Conservation (phyloP, 2,329 filamentous ascomycete species). For the Beauveria pseudobassiana region DNA sequence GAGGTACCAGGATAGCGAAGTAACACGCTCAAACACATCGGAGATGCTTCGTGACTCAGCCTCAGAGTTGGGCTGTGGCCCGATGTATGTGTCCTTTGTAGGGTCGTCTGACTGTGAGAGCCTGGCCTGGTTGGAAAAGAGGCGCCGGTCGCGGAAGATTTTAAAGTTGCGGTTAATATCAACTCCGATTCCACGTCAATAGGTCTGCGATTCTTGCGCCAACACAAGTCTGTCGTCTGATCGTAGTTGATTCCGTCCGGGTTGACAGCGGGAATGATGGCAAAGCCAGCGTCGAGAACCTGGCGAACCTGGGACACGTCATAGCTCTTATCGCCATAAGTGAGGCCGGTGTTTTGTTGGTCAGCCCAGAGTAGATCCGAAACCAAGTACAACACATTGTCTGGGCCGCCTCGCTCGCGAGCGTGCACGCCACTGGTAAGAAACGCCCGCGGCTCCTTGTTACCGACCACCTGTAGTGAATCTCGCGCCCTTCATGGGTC, state of each 20-base stretch:
- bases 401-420: constrained; percentile 48
- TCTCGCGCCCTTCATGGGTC: constrained; percentile 34
- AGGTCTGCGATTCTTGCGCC: constrained; percentile 50
- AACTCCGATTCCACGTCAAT: constrained; percentile 32
- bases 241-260: constrained; percentile 46
- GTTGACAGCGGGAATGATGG: constrained; percentile 44
- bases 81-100: constrained; percentile 40
- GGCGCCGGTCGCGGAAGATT: constrained; percentile 46
- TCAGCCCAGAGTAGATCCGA: constrained; percentile 48
- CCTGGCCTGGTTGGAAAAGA: constrained; percentile 26
- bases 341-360: constrained; percentile 39
- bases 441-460: constrained; percentile 39
- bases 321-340: constrained; percentile 44
- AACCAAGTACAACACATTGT: constrained; percentile 50
- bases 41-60: constrained; percentile 48
- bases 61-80: constrained; percentile 44
- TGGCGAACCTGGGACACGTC: constrained; percentile 42
- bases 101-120: constrained; percentile 26
- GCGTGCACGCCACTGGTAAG: constrained; percentile 48
- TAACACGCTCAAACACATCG: constrained; percentile 42
- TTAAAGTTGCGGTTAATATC: constrained; percentile 52
- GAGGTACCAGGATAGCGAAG: constrained; percentile 47
- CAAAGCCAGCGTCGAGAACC: constrained; percentile 44
- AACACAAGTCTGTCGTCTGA: constrained; percentile 41
- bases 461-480: constrained; percentile 36